These are phyloP conservation scores for Epichloe coenophiala DNA, from an alignment of 2,329 filamentous ascomycete genomes.

Conservation along the genomic window DNA sequence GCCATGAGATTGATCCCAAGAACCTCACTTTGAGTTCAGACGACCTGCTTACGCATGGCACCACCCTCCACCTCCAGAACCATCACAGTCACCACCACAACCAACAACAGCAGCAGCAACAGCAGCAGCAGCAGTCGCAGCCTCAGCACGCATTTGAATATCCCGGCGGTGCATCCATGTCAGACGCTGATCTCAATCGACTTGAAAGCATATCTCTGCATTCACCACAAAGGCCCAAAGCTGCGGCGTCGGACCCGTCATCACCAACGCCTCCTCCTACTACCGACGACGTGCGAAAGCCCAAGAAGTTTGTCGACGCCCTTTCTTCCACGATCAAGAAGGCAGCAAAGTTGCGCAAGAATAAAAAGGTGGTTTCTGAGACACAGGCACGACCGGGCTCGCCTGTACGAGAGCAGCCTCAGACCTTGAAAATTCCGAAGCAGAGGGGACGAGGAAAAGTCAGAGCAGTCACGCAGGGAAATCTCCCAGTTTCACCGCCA, in stretches of 20 bases:
- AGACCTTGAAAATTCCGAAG: slow-evolving; percentile 20
- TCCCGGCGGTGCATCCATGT: slow-evolving; percentile 26
- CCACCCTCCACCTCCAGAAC: background rate
- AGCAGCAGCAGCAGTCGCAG: background rate
- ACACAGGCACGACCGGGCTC: slow-evolving; percentile 14
- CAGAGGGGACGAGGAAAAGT: slow-evolving; percentile 15
- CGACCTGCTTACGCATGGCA: background rate
- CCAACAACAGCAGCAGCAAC: slow-evolving; percentile 1
- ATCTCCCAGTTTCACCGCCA: slow-evolving; percentile 12
- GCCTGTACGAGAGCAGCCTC: slow-evolving; percentile 16
- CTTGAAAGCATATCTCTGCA: slow-evolving; percentile 34
- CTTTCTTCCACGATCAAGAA: slow-evolving; percentile 28
- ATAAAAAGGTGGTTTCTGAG: slow-evolving; percentile 12
- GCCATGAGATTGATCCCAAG: slow-evolving; percentile 18
- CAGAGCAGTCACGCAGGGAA: slow-evolving; percentile 8
- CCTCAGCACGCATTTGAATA: slow-evolving; percentile 9
- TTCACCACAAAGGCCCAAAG: slow-evolving; percentile 18
- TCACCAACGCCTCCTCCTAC: slow-evolving; percentile 20
- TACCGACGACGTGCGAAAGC: slow-evolving; percentile 16
- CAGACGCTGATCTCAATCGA: slow-evolving; percentile 32
- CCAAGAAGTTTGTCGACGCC: slow-evolving; percentile 27
- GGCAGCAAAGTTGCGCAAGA: slow-evolving; percentile 21
- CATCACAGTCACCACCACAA: background rate
- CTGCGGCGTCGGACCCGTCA: slow-evolving; percentile 16
- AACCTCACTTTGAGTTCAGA: slow-evolving; percentile 13